Conservation (phyloP, 2,329 filamentous ascomycete species). For the Venturia asperata region DNA sequence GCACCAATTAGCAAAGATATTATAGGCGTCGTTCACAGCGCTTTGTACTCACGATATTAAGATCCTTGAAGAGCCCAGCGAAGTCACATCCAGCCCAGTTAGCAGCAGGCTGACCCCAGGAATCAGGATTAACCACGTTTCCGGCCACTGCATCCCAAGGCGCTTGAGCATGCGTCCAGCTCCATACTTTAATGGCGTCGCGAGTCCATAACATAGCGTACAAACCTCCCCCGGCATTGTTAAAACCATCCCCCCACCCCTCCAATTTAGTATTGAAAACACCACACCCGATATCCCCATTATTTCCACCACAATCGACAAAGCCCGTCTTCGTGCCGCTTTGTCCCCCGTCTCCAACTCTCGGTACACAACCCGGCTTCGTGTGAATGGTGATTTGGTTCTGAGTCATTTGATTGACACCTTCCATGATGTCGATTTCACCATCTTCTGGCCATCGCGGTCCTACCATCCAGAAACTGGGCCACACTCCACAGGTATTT, state of each 20-base stretch:
- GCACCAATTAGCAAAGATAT: constrained; percentile 17
- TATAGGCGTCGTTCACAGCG: background rate
- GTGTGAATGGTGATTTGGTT: constrained; percentile 36
- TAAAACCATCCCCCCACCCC: constrained; percentile 32
- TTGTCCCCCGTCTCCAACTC: constrained; percentile 29
- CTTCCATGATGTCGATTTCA: constrained; percentile 35
- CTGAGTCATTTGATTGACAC: constrained; percentile 32
- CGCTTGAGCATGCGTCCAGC: constrained; percentile 34
- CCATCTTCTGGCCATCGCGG: constrained; percentile 34
- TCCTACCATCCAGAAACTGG: constrained; percentile 35
- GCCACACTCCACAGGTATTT: constrained; percentile 34
- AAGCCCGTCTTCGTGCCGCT: constrained; percentile 27
- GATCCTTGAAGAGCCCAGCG: constrained; percentile 57
- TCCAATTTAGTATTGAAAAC: constrained; percentile 12
- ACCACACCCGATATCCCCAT: constrained; percentile 25
- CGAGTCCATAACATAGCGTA: constrained; percentile 38
- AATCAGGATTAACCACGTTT: constrained; percentile 42
- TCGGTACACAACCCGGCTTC: constrained; percentile 20
- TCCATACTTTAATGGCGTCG: constrained; percentile 41
- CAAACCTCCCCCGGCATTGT: constrained; percentile 37
- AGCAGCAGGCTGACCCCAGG: constrained; percentile 62
- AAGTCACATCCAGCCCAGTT: constrained; percentile 64
- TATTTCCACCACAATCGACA: constrained; percentile 32
- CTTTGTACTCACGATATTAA: constrained; percentile 31
- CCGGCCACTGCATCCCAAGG: constrained; percentile 24